Evolutionary conservation across 2,329 filamentous ascomycete genomes (phyloP).

Genomic region (Clarireedia homoeocarpa): DNA sequence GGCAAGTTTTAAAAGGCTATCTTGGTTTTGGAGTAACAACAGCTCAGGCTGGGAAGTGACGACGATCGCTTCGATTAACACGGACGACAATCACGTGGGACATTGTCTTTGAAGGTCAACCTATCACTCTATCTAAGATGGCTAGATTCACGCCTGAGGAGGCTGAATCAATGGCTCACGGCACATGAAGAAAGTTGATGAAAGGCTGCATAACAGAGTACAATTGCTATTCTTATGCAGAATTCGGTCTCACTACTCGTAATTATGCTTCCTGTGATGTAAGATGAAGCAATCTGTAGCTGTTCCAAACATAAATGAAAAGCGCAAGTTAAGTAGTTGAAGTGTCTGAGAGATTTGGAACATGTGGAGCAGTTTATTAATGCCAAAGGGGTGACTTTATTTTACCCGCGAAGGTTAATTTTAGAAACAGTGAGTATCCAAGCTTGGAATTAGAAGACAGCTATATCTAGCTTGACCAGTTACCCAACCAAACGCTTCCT

Average conservation of each 20-base stretch:
- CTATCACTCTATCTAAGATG: not conserved
- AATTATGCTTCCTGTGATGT: too few species aligned
- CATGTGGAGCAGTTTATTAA: not conserved
- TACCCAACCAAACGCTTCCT: not conserved
- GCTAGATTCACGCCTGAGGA: not conserved
- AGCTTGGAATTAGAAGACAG: slow-evolving; percentile 8
- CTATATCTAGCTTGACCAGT: slow-evolving; percentile 1
- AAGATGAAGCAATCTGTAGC: too few species aligned
- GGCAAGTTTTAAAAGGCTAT: slow-evolving; percentile 1
- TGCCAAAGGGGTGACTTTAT: not conserved
- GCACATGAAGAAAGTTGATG: too few species aligned
- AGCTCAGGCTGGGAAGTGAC: slow-evolving; percentile 9
- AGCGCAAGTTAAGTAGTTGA: too few species aligned
- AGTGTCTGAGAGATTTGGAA: too few species aligned
- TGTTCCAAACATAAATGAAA: too few species aligned
- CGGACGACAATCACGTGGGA: slow-evolving; percentile 3
- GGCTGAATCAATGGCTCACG: too few species aligned
- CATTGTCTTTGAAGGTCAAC: not conserved
- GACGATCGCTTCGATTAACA: slow-evolving; percentile 7
- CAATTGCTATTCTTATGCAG: too few species aligned
- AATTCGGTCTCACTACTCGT: too few species aligned
- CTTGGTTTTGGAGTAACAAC: slow-evolving; percentile 3
- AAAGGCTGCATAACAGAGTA: not conserved
- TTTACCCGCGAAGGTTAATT: slow-evolving; percentile 1
- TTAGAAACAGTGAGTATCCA: slow-evolving; percentile 2